Evolutionary conservation across 768 basidiomycete species (phyloP).

Genomic region (Naganishia randhawae): DNA sequence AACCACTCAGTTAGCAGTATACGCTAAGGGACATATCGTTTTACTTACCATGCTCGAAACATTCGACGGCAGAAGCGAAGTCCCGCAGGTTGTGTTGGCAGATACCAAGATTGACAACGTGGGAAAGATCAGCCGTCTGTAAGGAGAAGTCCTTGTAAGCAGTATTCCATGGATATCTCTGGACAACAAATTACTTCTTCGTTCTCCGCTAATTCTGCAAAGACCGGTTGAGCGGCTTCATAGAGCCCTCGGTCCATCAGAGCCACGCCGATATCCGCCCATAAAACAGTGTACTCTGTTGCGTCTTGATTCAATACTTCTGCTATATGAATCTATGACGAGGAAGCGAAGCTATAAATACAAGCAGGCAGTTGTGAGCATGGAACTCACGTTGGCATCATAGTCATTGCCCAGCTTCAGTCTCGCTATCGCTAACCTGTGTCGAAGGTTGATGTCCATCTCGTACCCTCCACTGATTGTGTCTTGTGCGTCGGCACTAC

Average conservation of each 20-base stretch:
- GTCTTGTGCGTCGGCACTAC: conserved; percentile 56
- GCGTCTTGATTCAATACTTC: conserved; percentile 69
- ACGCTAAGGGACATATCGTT: not conserved
- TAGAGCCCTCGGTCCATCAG: conserved; percentile 73
- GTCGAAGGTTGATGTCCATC: conserved; percentile 72
- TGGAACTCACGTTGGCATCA: conserved; percentile 68
- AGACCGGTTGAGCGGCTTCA: conserved; percentile 59
- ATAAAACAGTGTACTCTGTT: conserved; percentile 70
- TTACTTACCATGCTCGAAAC: conserved; percentile 71
- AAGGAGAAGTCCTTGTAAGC: not conserved
- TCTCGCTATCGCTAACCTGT: conserved; percentile 76
- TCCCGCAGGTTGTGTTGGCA: conserved; percentile 76
- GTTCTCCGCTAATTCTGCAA: conserved; percentile 9
- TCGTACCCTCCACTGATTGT: conserved; percentile 56
- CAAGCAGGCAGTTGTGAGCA: not conserved
- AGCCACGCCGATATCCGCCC: conserved; percentile 78
- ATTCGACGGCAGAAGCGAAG: conserved; percentile 69
- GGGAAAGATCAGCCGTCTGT: conserved; percentile 31
- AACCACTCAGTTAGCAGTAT: conserved; percentile 3
- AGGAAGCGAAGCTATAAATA: not conserved
- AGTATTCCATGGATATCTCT: conserved; percentile 55
- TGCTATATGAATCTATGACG: conserved; percentile 67
- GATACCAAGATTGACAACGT: conserved; percentile 63
- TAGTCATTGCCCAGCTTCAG: conserved; percentile 72
- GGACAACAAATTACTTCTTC: conserved; percentile 38